A percentile compares a stretch with the other conserved stretches of the same genome.
These are phyloP conservation scores for Trichoderma virens DNA, from an alignment of 495 filamentous ascomycete species.

Conservation along the genomic window DNA sequence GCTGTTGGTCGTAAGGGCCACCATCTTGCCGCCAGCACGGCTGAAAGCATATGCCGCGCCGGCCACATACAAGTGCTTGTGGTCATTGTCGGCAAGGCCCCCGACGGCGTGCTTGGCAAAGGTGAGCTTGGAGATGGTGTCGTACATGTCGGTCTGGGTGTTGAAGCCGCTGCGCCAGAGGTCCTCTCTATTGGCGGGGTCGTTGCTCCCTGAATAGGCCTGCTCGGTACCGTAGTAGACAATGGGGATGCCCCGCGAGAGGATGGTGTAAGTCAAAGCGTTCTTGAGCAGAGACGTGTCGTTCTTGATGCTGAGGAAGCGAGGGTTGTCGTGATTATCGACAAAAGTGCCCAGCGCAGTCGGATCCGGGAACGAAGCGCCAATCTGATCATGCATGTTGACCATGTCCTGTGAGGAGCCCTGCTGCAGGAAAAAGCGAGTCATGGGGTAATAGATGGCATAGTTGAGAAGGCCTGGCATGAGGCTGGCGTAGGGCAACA, in stretches of 20 bases:
- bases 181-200: slow-evolving; percentile 65
- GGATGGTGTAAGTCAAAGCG: slow-evolving; percentile 62
- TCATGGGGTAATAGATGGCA: slow-evolving; percentile 52
- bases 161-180: slow-evolving; percentile 62
- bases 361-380: slow-evolving; percentile 47
- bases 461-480: slow-evolving; percentile 65
- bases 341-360: slow-evolving; percentile 64
- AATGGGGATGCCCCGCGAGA: slow-evolving; percentile 50
- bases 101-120: slow-evolving; percentile 19
- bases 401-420: slow-evolving; percentile 54
- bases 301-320: slow-evolving; percentile 51
- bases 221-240: slow-evolving; percentile 62
- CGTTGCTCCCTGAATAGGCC: slow-evolving; percentile 48
- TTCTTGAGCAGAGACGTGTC: slow-evolving; percentile 57
- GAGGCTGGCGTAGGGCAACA: slow-evolving; percentile 58
- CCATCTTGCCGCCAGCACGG: slow-evolving; percentile 27
- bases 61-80: slow-evolving; percentile 31
- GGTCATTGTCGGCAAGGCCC: slow-evolving; percentile 33
- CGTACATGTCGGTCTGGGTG: slow-evolving; percentile 53
- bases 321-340: slow-evolving; percentile 72
- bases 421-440: slow-evolving; percentile 52
- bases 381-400: slow-evolving; percentile 50
- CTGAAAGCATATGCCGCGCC: slow-evolving; percentile 33
- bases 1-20: slow-evolving; percentile 34
- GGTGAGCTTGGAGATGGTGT: slow-evolving; percentile 38